These are phyloP conservation scores for Ceratobasidium sp. DNA, from an alignment of 1,284 basidiomycete species.

Conservation along the genomic window DNA sequence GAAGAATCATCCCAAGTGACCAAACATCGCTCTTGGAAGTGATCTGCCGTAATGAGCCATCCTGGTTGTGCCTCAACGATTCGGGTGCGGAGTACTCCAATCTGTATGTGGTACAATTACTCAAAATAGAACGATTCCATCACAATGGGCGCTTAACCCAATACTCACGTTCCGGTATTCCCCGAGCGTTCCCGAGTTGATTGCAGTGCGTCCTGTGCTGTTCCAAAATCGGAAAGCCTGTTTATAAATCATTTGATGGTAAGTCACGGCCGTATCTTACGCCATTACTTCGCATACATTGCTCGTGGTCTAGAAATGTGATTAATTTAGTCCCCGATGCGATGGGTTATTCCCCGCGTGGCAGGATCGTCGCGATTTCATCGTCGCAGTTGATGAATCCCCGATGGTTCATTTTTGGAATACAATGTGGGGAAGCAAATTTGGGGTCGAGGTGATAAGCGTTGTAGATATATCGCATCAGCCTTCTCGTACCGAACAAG, in stretches of 20 bases:
- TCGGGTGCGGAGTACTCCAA: constrained; percentile 85
- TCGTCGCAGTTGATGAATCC: neutral
- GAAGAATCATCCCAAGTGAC: constrained; percentile 82
- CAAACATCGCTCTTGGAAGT: constrained; percentile 90
- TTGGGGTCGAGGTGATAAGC: constrained; percentile 9
- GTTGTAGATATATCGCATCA: constrained; percentile 16
- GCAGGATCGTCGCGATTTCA: neutral
- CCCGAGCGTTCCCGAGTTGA: constrained; percentile 73
- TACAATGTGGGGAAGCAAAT: constrained; percentile 13
- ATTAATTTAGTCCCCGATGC: neutral
- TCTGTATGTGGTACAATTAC: constrained; percentile 51
- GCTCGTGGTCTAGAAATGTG: constrained; percentile 50
- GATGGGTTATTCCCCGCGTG: neutral
- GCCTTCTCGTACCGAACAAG: neutral
- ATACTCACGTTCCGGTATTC: constrained; percentile 87
- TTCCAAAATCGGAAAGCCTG: constrained; percentile 93
- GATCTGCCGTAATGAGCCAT: constrained; percentile 70
- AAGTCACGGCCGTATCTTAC: neutral
- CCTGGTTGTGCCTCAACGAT: constrained; percentile 59
- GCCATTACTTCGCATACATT: constrained; percentile 20
- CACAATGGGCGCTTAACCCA: constrained; percentile 10
- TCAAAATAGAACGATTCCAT: neutral
- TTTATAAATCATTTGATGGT: constrained; percentile 57
- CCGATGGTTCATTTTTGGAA: constrained; percentile 1
- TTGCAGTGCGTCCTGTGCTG: constrained; percentile 84